Evolutionary conservation across 2,329 filamentous ascomycete genomes (phyloP).

Genomic region (Colletotrichum godetiae): DNA sequence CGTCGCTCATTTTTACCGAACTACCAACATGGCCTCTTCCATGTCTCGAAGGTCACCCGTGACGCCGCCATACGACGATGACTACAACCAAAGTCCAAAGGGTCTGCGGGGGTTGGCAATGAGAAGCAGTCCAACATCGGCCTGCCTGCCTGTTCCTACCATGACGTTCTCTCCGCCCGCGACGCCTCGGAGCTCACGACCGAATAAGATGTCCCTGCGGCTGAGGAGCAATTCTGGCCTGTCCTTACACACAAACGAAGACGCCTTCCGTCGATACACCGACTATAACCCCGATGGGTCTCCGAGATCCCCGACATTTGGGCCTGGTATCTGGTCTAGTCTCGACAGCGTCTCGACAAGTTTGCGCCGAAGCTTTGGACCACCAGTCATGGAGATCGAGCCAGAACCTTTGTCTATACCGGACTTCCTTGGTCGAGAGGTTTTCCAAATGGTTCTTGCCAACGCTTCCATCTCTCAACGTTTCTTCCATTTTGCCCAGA

Average conservation of each 20-base stretch:
- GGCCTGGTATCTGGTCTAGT: constrained; percentile 34
- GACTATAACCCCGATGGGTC: constrained; percentile 56
- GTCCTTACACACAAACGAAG: constrained; percentile 56
- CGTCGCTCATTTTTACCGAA: constrained; percentile 12
- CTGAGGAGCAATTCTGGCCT: constrained; percentile 60
- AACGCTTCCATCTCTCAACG: constrained; percentile 59
- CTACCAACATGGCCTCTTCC: constrained; percentile 17
- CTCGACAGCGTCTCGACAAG: constrained; percentile 35
- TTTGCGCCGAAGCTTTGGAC: constrained; percentile 30
- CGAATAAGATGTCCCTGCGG: constrained; percentile 40
- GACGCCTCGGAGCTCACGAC: constrained; percentile 35
- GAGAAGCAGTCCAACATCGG: constrained; percentile 3
- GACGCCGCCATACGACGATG: constrained; percentile 30
- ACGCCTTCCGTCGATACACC: constrained; percentile 57
- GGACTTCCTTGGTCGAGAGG: constrained; percentile 61
- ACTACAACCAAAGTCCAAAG: background rate
- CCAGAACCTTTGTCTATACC: constrained; percentile 45
- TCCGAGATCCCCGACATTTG: constrained; percentile 40
- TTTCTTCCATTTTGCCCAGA: constrained; percentile 62
- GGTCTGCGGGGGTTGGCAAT: background rate
- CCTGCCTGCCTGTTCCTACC: constrained; percentile 7
- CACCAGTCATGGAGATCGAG: constrained; percentile 14
- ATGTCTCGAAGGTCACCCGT: constrained; percentile 25
- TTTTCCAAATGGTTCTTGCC: constrained; percentile 62
- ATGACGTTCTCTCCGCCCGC: constrained; percentile 41